Evolutionary conservation across 768 basidiomycete species (phyloP), one percentile per base, ranked within the genome.

Genomic region (Leucogyrophana mollusca): DNA sequence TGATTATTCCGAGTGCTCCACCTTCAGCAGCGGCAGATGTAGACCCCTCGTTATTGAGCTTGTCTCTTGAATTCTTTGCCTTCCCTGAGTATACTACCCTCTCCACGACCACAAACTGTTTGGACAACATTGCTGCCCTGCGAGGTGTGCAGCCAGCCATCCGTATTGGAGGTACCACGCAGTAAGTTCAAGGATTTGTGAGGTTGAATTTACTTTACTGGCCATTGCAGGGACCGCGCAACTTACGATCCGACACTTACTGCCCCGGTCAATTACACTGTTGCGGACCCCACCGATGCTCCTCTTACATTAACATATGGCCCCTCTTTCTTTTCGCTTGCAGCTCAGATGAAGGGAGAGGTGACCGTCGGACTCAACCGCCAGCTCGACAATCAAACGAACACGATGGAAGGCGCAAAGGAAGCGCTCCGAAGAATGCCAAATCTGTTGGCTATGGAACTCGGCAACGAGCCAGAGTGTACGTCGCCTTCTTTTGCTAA

Each of bases 381-480:
- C 8, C 69, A 65, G 46, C 55, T 71, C 27, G 60, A 68, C 53
- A 67, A 70, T 46, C 60, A 64, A 46, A 42, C 58, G 18, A 70
- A 69, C 40, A 58, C 60, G n/a, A 56, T 65, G 4, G 45, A 52
- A 14, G 70, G 67, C 11, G 70, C 64, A 6, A 41, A 53, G 9
- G 55, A 60, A 27, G 70, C 70, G 11, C 56, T 62, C 48, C 47
- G 52, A 14, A 45, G 51, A 17, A 63, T 71, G 63, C 25, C 48
- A 4, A 70, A 71, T 51, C 55, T 71, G 9, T 57, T 61, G 33
- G 62, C 69, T 4, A 49, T 71, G 38, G 70, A 71, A 49, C 57
- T 71, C 3, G 69, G 70, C 6, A 69, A 71, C 46, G 68, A 69
- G 51, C 69, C 68, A 0, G 69, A 69, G 16, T 60, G 69, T 70